Conservation (phyloP, 345 rosid genomes). For the Kernera saxatilis region DNA sequence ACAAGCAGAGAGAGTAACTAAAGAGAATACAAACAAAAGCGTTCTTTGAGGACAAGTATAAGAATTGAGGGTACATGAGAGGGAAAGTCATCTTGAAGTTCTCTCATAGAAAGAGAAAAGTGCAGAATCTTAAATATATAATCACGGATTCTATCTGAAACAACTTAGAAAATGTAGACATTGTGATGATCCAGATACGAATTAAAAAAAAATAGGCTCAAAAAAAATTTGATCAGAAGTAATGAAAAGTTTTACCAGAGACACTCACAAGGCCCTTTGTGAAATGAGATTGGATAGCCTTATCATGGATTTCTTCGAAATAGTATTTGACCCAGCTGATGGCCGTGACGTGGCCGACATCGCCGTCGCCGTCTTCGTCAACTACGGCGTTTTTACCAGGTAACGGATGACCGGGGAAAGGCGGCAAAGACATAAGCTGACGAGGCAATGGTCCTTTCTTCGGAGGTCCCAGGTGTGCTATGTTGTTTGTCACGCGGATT, state of each 20-base stretch:
- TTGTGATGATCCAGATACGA: not conserved
- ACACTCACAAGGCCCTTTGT: conserved; percentile 77
- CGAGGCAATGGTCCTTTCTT: conserved; percentile 73
- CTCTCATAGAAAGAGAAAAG: not conserved
- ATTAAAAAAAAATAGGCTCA: not conserved
- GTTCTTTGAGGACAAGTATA: not conserved
- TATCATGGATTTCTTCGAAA: conserved; percentile 55
- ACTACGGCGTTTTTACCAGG: conserved; percentile 35
- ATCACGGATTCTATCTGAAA: not conserved
- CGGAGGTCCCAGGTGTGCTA: conserved; percentile 51
- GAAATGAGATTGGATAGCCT: conserved; percentile 65
- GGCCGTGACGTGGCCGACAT: conserved; percentile 47
- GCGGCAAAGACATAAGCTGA: conserved; percentile 76
- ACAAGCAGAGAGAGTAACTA: not conserved
- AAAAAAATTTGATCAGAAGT: not conserved
- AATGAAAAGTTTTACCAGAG: conserved; percentile 15
- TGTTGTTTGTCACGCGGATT: conserved; percentile 55
- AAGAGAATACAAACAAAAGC: not conserved
- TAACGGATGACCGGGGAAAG: conserved; percentile 63
- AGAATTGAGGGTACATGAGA: too few species aligned
- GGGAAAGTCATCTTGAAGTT: not conserved
- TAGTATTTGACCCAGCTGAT: conserved; percentile 84
- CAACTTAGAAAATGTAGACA: not conserved
- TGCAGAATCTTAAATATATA: not conserved
- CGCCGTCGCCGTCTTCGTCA: not conserved